Conservation (phyloP, 345 rosid species). For the Corymbia maculata region DNA sequence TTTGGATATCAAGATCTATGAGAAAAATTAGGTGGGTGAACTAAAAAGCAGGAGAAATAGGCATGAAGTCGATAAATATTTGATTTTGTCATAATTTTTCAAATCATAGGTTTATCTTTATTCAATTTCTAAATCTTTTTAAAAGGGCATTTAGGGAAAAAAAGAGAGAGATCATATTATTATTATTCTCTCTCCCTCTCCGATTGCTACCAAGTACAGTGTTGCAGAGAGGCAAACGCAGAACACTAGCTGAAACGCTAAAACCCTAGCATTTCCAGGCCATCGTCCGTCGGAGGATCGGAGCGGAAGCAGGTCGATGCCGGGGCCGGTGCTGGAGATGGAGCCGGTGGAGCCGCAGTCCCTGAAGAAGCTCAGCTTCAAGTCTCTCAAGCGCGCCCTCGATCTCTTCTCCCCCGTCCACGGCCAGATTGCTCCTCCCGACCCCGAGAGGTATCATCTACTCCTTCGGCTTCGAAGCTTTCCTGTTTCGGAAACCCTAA, state of each 20-base stretch:
- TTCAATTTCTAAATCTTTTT: neutral
- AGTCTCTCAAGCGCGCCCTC: constrained; percentile 77
- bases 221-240: neutral
- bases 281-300: neutral
- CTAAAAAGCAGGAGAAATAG: neutral
- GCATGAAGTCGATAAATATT: neutral
- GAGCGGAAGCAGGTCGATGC: constrained; percentile 15
- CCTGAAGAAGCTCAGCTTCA: constrained; percentile 75
- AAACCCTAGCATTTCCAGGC: neutral
- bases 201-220: neutral
- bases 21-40: neutral
- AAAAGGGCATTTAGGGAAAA: neutral
- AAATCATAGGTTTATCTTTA: neutral
- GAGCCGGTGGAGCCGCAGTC: constrained; percentile 93
- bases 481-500: neutral
- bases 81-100: neutral
- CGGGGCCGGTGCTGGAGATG: constrained; percentile 46
- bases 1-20: neutral
- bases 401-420: constrained; percentile 85
- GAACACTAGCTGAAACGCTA: neutral
- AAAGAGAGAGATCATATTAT: neutral
- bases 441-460: constrained; percentile 49
- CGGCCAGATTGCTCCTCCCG: constrained; percentile 66
- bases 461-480: neutral
- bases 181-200: neutral